Percentiles rank a stretch among this genome's conserved stretches.
These are phyloP conservation scores for Achaetomiella virescens DNA, from an alignment of 495 filamentous ascomycete genomes.

Conservation along the genomic window DNA sequence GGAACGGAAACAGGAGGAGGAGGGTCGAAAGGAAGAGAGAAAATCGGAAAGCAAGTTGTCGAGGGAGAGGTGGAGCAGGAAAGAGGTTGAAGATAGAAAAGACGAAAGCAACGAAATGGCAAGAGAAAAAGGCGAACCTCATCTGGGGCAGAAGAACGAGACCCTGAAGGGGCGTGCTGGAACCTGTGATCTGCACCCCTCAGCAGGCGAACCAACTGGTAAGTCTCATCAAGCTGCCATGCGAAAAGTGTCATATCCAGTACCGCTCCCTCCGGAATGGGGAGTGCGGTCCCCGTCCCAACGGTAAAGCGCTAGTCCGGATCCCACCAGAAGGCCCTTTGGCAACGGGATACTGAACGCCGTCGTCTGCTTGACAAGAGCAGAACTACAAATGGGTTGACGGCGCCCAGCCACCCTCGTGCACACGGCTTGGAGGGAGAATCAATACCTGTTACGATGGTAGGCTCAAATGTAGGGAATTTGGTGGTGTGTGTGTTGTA, in stretches of 20 bases:
- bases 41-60: not conserved
- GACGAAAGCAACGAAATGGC: not conserved
- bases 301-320: not conserved
- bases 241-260: not conserved
- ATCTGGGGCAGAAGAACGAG: not conserved
- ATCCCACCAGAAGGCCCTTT: not conserved
- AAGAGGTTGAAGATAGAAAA: not conserved
- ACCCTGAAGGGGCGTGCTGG: not conserved
- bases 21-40: not conserved
- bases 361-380: not conserved
- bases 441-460: too few relatives aligned
- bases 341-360: not conserved
- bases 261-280: not conserved
- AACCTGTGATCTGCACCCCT: not conserved
- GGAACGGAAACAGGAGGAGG: too few relatives aligned
- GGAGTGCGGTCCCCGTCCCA: not conserved
- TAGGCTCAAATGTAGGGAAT: too few relatives aligned
- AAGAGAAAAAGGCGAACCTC: not conserved
- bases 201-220: conserved; percentile 7
- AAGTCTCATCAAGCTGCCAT: conserved; percentile 2
- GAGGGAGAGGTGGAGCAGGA: not conserved
- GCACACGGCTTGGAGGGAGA: not conserved
- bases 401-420: not conserved
- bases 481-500: too few relatives aligned
- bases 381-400: not conserved